Evolutionary conservation across 1,139 yeast species (phyloP), one percentile per base, ranked within the genome.

Genomic region (Yamadazyma diddensiae): DNA sequence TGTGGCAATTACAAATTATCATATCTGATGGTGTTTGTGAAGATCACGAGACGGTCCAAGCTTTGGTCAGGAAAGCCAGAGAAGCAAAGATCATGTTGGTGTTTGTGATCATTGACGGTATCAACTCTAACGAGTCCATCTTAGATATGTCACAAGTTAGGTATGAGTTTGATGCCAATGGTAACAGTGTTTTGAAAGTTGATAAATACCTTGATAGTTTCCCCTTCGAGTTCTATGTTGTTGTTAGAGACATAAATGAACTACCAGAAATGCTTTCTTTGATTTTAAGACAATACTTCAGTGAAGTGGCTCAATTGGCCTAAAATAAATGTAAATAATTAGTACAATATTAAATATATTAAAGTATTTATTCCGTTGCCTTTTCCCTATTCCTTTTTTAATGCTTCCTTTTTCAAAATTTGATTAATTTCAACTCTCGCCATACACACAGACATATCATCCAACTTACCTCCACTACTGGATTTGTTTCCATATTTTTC

Each of bases 11-110:
- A 43, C 87, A 94, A 55, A 87, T 94, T 39, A 83, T 94, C 41
- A 73, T 94, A 26, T 86, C 96, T 3, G 98, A 92, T 64, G 98
- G 98, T 61, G 87, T 92, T 30, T 90, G 97, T 57, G 98, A 92
- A 57, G 94, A 87, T 55, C 98, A 92, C 57, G 92, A 76, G 18
- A 77, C 84, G 0, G 70, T 92, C 32, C 78, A 82, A 46, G 71
- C 92, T 40, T 68, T 90, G 50, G 97, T 92, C 6, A 81, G 98
- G 52, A 79, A 76, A 45, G 98, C 98, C 2, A 75, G 95, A 49
- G 97, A 92, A 47, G 86, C 87, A 47, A 82, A 82, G 51, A 83
- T 94, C 45, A 90, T 94, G 97, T 69, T 92, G 50, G 97, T 94
- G 30, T 94, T 94, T 64, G 96, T 94, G 18, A 76, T 94, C 21